Percentiles rank a stretch among this genome's conserved stretches.
Evolutionary conservation across 1,284 basidiomycete genomes (phyloP).

Genomic region (Malassezia globosa): DNA sequence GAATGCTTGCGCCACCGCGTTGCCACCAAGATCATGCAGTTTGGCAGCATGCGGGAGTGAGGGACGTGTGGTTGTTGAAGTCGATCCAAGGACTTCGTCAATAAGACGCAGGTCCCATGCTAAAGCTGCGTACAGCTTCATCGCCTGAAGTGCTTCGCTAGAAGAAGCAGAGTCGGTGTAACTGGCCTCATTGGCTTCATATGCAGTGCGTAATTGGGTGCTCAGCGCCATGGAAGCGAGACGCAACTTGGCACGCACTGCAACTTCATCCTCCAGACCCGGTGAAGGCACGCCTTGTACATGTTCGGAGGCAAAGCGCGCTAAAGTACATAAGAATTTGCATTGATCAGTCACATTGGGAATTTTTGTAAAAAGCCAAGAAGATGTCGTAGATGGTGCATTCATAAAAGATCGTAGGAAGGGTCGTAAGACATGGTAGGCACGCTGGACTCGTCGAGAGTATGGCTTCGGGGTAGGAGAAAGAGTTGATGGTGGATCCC

Average conservation of each 20-base stretch:
- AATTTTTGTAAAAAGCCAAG: background rate
- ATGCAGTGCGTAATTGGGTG: conserved; percentile 11
- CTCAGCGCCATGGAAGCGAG: background rate
- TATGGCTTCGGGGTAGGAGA: background rate
- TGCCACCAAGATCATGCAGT: conserved; percentile 1
- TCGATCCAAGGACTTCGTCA: background rate
- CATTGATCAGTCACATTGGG: conserved; percentile 1
- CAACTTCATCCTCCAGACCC: background rate
- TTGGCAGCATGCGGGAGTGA: background rate
- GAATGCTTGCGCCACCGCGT: conserved; percentile 5
- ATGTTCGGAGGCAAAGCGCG: background rate
- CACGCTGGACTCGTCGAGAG: conserved; percentile 3
- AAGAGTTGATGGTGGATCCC: background rate
- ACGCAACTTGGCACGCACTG: background rate
- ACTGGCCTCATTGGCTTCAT: background rate
- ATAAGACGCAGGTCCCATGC: conserved; percentile 9
- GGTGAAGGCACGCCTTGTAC: background rate
- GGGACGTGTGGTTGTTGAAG: background rate
- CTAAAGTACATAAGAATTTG: conserved; percentile 4
- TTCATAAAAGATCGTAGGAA: conserved; percentile 2
- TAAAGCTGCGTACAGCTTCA: background rate
- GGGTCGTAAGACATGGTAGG: conserved; percentile 1
- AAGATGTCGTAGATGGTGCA: conserved; percentile 8
- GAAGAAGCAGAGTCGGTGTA: background rate
- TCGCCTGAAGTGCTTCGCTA: background rate